Base-by-base conservation (phyloP, 2,329 filamentous ascomycete genomes). In the Aspergillus novofumigatus region DNA sequence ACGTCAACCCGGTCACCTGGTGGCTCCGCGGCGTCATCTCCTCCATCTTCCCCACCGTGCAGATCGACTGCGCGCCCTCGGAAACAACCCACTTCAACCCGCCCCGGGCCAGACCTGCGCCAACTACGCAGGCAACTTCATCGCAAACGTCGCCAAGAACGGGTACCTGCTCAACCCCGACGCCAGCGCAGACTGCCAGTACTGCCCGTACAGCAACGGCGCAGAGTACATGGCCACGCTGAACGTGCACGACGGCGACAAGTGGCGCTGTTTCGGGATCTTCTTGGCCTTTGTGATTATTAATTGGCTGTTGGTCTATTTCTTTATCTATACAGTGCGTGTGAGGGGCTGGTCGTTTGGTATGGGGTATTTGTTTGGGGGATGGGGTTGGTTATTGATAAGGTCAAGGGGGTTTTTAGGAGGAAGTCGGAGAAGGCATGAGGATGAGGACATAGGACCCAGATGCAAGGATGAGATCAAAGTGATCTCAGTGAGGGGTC, bases 311-410 rank as follows among this genome's bases (percentile, higher is more conserved):
- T 72, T 91, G 54, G 87, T 91, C 1, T 90, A 89, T 70, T 90
- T 91, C 74, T 91, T 92, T 68, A 85, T 91, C 56, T 92, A 88
- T 73, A 87, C 84, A 2, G 86, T 90, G 6, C 80, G 89, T 20
- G 83, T 91, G 54, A 81, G 81, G 61, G 83, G 86, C 7, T 91
- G 87, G 87, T 83, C 75, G 23, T 91, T 91, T 71, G 89, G 88
- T 0, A 79, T 91, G 57, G 83, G 83, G 0, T 75, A 74, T 47
- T 26, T 89, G 2, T 86, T 86, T 68, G 76, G 78, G 1, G 61
- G 1, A 52, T 79, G n/a, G 81, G 78, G 2, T 78, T 75, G 67
- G 49, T 72, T 38, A 62, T 79, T 45, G 71, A 69, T 17, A 52
- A 58, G 29, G 55, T 74, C 1, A 72, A 69, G 67, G 62, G 59